Evolutionary conservation across 805 yeast species (phyloP), one percentile per base, ranked within the genome.

Genomic region (Wickerhamiella domercqiae): DNA sequence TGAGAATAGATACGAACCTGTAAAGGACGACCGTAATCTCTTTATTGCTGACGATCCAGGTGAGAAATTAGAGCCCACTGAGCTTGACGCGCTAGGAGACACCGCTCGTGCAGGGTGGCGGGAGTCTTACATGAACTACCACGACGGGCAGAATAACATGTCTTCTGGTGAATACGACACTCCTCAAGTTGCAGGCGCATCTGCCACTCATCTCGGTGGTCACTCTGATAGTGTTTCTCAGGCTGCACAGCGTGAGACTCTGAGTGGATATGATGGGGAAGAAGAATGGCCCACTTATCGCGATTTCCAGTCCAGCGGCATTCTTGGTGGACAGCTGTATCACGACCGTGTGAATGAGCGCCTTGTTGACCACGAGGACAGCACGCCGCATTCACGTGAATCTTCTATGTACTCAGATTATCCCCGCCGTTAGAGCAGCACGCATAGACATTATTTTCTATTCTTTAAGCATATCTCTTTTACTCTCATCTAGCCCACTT

Each of bases 11-110:
- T 90, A 90, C 63, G 87, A 83, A 62, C 97, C 95, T 44, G 79
- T 87, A 78, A 79, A 78, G 50, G 98, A 90, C 58, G 98, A 90
- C 55, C 73, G 98, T 55, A 90, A 80, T 36, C 80, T 95, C n/a
- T 90, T 90, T 57, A 80, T 90, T 53, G 54, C 46, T 40, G 56
- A 43, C 15, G 40, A 40, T 24, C 45, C 48, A 41, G 29, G 41
- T 34, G 36, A 40, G 28, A 44, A 45, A 22, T n/a, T n/a, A n/a
- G 46, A 55, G 37, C 75, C 67, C 42, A 62, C 75, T 42, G 87
- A 78, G 57, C 66, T 78, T 45, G 73, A 73, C 53, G 87, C 80
- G 1, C 64, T 78, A 37, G 86, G 84, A 22, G 78, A 77, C 51
- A 43, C 58, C 36, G 67, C 55, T 39, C 43, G 56, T 38, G 59